A percentile compares a stretch with the other conserved stretches of the same genome.
These are phyloP conservation scores for Trametes maxima DNA, from an alignment of 768 basidiomycete species.

Conservation along the genomic window DNA sequence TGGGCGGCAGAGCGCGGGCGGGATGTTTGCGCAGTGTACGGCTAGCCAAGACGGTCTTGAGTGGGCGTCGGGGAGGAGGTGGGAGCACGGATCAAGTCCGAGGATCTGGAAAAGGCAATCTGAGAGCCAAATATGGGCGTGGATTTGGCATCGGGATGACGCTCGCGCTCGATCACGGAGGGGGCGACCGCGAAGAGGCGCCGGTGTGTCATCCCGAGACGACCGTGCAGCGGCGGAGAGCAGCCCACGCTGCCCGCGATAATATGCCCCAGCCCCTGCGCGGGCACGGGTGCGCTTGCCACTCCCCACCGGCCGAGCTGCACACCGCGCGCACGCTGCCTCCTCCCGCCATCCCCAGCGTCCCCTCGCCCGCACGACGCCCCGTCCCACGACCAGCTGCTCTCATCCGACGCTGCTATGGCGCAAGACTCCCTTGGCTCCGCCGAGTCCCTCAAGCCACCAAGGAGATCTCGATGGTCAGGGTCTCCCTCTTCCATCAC, in stretches of 20 bases:
- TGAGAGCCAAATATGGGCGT: neutral
- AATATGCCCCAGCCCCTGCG: too few relatives aligned
- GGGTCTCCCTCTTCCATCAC: neutral
- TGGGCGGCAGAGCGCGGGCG: neutral
- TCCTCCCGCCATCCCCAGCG: too few relatives aligned
- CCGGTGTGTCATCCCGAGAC: neutral
- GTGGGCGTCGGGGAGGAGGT: neutral
- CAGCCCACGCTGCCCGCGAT: neutral
- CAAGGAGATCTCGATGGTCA: slow-evolving; percentile 14
- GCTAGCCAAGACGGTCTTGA: neutral
- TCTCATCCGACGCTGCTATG: slow-evolving; percentile 6
- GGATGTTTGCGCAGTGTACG: neutral
- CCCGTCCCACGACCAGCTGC: neutral
- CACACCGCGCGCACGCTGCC: too few relatives aligned
- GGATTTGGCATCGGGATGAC: neutral
- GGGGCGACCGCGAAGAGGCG: neutral
- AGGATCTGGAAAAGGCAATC: slow-evolving; percentile 3
- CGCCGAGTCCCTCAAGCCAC: slow-evolving; percentile 6
- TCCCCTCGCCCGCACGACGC: too few relatives aligned
- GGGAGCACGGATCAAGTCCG: neutral
- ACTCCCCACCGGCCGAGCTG: too few relatives aligned
- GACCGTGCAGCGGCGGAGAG: neutral
- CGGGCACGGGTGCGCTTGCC: too few relatives aligned
- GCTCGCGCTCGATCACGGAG: neutral
- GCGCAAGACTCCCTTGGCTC: slow-evolving; percentile 19